phyloP scores from a whole-genome alignment of 2,329 filamentous ascomycete genomes.

The Cladosporium sp. region DNA sequence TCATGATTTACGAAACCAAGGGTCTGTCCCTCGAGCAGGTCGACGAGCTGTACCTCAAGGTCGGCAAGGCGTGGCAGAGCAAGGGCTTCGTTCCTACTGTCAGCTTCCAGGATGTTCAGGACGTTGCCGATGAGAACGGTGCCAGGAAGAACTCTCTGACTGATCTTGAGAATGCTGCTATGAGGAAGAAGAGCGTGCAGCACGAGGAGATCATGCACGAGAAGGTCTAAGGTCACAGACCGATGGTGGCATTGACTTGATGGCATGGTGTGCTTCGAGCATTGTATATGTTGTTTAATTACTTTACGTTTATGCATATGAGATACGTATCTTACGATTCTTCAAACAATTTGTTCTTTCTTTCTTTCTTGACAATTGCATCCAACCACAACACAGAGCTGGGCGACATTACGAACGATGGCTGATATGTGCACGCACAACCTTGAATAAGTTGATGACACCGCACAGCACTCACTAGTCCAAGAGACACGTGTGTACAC shows the following conservation, averaged over 20 bases:
- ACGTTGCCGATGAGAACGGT: slow-evolving; percentile 33
- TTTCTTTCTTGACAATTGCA: neutral
- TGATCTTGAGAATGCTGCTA: slow-evolving; percentile 37
- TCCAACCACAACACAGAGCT: neutral
- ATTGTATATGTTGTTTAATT: neutral
- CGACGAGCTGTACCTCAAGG: slow-evolving; percentile 73
- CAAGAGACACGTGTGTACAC: no score
- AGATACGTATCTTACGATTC: neutral
- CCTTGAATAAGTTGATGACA: no score
- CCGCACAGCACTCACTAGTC: no score
- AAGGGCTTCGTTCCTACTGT: slow-evolving; percentile 53
- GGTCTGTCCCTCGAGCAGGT: slow-evolving; percentile 80
- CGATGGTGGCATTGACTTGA: neutral
- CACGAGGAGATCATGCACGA: slow-evolving; percentile 30
- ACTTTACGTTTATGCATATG: neutral
- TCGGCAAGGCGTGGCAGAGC: slow-evolving; percentile 60
- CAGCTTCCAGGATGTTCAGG: slow-evolving; percentile 49
- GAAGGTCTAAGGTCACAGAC: slow-evolving; percentile 3
- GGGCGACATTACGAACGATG: neutral
- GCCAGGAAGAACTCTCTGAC: slow-evolving; percentile 34
- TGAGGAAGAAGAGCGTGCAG: slow-evolving; percentile 40
- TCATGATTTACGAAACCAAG: slow-evolving; percentile 77
- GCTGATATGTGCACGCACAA: neutral
- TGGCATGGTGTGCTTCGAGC: neutral
- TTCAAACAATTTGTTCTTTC: neutral